Percentiles rank a stretch among this genome's conserved stretches.
These are phyloP conservation scores for Setomelanomma holmii DNA, from an alignment of 2,329 filamentous ascomycete species.

Conservation along the genomic window DNA sequence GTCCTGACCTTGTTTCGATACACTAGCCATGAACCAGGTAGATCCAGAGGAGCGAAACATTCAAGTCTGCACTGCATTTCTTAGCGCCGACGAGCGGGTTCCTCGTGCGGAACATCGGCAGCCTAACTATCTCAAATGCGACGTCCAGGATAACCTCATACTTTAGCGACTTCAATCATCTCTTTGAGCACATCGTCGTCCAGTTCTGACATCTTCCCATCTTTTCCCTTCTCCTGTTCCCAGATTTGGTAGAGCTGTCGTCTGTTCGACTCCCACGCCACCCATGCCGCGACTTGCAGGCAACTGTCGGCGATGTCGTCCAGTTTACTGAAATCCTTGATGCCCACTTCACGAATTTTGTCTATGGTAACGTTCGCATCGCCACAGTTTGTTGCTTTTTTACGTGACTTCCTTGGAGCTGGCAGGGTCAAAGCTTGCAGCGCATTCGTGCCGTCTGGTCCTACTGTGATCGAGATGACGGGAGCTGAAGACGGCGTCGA, in stretches of 20 bases:
- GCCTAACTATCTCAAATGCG: not conserved
- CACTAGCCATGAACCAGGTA: no score
- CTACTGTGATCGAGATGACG: slow-evolving; percentile 23
- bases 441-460: slow-evolving; percentile 6
- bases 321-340: slow-evolving; percentile 61
- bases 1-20: no score
- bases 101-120: not conserved
- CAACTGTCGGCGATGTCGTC: slow-evolving; percentile 84
- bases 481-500: slow-evolving; percentile 14
- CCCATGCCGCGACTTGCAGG: slow-evolving; percentile 77
- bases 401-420: slow-evolving; percentile 5
- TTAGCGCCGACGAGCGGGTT: no score
- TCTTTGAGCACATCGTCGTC: slow-evolving; percentile 15
- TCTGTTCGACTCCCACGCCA: slow-evolving; percentile 74
- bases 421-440: slow-evolving; percentile 15
- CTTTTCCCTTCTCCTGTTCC: not conserved
- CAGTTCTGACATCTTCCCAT: not conserved
- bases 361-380: slow-evolving; percentile 4
- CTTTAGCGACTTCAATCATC: slow-evolving; percentile 11
- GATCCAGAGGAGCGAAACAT: no score
- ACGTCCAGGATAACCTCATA: not conserved
- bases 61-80: no score
- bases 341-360: slow-evolving; percentile 19
- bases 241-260: slow-evolving; percentile 17
- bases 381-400: no score